These are phyloP conservation scores for Neurospora cerealis DNA, from an alignment of 495 filamentous ascomycete genomes.

Conservation along the genomic window DNA sequence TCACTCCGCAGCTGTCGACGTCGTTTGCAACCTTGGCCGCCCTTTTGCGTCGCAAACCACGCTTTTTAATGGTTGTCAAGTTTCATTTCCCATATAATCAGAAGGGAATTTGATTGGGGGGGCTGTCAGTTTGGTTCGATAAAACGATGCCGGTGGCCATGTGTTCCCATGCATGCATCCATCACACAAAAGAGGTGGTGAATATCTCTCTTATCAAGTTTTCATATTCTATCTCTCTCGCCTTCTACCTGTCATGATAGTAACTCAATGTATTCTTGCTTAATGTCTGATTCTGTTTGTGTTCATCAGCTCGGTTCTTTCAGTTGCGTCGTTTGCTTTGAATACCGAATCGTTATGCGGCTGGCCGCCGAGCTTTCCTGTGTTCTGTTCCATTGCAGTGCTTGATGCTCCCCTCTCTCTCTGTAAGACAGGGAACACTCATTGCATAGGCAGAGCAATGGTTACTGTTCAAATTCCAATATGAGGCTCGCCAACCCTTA, in stretches of 20 bases:
- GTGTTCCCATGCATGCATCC: neutral
- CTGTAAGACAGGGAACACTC: neutral
- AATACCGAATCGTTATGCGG: neutral
- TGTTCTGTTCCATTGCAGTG: neutral
- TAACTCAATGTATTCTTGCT: neutral
- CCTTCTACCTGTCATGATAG: neutral
- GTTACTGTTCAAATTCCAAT: neutral
- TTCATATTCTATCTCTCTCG: neutral
- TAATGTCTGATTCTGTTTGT: neutral
- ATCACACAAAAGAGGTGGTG: neutral
- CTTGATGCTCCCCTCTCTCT: neutral
- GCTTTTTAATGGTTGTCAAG: neutral
- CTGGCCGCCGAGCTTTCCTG: neutral
- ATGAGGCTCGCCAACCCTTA: neutral
- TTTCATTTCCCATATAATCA: neutral
- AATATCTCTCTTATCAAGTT: neutral
- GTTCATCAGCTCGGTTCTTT: neutral
- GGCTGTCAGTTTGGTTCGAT: neutral
- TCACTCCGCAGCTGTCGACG: neutral
- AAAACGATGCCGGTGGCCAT: neutral
- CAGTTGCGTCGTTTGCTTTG: neutral
- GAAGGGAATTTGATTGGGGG: neutral
- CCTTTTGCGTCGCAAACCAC: neutral
- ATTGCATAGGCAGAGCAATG: neutral
- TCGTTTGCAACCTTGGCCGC: neutral